These are phyloP conservation scores for Tuber umbilicatum DNA, from an alignment of 495 filamentous ascomycete species.

Conservation along the genomic window DNA sequence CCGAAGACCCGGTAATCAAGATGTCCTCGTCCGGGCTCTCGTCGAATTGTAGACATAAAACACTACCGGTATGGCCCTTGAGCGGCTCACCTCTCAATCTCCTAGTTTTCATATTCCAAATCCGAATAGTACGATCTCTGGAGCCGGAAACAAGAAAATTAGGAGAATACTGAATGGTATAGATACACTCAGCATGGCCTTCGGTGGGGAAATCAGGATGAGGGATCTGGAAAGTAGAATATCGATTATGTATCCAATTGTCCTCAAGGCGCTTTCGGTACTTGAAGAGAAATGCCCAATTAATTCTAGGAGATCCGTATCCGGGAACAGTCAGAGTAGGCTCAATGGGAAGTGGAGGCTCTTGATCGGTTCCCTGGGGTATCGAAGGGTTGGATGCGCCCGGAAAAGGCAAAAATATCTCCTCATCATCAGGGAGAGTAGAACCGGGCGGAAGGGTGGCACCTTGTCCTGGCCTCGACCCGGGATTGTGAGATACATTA, in stretches of 20 bases:
- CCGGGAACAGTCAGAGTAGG: constrained; percentile 31
- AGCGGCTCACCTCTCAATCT: constrained; percentile 67
- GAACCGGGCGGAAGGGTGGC: constrained; percentile 1
- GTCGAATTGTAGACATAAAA: constrained; percentile 94
- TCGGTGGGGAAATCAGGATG: constrained; percentile 74
- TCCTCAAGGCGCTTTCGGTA: constrained; percentile 77
- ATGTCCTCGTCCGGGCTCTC: constrained; percentile 83
- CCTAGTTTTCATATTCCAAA: constrained; percentile 82
- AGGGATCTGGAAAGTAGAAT: constrained; percentile 79
- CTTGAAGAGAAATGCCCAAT: constrained; percentile 83
- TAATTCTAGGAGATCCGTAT: constrained; percentile 51
- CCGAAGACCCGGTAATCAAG: constrained; percentile 88
- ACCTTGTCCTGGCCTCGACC: neutral
- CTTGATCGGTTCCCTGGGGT: constrained; percentile 28
- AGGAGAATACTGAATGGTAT: constrained; percentile 80
- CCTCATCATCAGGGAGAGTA: constrained; percentile 28
- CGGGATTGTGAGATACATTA: neutral
- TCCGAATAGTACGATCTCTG: constrained; percentile 75
- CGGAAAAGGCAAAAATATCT: constrained; percentile 26
- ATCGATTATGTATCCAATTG: constrained; percentile 82
- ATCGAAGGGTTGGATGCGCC: constrained; percentile 17
- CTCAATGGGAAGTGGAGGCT: constrained; percentile 38
- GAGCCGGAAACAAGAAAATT: constrained; percentile 91
- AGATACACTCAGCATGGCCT: constrained; percentile 86
- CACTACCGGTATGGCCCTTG: constrained; percentile 70